Percentiles rank a stretch among this genome's conserved stretches.
Evolutionary conservation across 345 rosid species (phyloP).

Genomic region (Linum tenue): DNA sequence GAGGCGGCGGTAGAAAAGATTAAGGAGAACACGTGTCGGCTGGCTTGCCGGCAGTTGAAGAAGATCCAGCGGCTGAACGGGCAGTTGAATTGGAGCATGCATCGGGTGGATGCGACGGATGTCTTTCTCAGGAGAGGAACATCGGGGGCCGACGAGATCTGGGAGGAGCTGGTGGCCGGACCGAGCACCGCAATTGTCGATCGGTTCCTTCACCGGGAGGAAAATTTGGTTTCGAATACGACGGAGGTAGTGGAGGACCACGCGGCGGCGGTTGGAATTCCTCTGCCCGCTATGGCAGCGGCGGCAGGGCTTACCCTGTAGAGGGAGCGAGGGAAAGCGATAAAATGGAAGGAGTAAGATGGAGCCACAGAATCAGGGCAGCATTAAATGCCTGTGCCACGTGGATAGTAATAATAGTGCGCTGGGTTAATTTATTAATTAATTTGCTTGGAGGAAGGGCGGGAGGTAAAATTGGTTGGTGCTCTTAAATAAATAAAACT

Average conservation of each 20-base stretch:
- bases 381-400: conserved; percentile 7
- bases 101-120: conserved; percentile 68
- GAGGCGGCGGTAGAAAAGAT: conserved; percentile 44
- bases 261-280: conserved; percentile 2
- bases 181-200: conserved; percentile 47
- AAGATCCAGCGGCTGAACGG: conserved; percentile 47
- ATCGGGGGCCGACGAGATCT: conserved; percentile 46
- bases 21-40: conserved; percentile 44
- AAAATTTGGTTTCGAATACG: conserved; percentile 20
- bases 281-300: conserved; percentile 43
- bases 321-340: too few species aligned
- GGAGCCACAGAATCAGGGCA: conserved; percentile 6
- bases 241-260: background rate
- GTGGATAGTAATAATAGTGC: background rate
- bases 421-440: too few species aligned
- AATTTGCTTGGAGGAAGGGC: background rate
- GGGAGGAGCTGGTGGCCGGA: conserved; percentile 53
- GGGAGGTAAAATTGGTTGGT: background rate
- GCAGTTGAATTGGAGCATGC: conserved; percentile 56
- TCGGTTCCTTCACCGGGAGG: conserved; percentile 33
- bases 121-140: conserved; percentile 51
- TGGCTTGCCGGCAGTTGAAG: conserved; percentile 48
- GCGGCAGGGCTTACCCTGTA: conserved; percentile 23
- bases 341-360: background rate
- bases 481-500: background rate